These are phyloP conservation scores for Saturnispora hagleri DNA, from an alignment of 805 yeast species.

Conservation along the genomic window DNA sequence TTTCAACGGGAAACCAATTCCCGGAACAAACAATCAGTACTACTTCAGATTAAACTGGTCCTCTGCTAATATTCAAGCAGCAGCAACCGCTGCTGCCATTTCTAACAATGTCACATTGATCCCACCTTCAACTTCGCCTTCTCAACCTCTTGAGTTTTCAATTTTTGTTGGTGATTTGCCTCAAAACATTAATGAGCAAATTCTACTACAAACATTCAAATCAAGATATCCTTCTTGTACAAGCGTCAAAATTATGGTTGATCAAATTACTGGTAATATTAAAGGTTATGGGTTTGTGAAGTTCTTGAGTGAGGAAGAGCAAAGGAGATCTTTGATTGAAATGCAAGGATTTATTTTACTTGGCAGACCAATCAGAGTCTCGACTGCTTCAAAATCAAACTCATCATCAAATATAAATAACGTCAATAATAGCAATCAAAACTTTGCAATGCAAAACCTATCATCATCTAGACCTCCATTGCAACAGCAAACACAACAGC, in stretches of 20 bases:
- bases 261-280: slow-evolving; percentile 57
- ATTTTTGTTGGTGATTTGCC: slow-evolving; percentile 83
- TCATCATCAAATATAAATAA: not conserved
- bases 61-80: slow-evolving; percentile 28
- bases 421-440: not conserved
- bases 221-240: slow-evolving; percentile 62
- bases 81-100: slow-evolving; percentile 15
- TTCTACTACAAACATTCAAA: slow-evolving; percentile 56
- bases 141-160: slow-evolving; percentile 39
- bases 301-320: slow-evolving; percentile 55
- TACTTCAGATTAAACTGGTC: slow-evolving; percentile 77
- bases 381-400: slow-evolving; percentile 44
- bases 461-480: slow-evolving; percentile 7
- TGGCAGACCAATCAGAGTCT: slow-evolving; percentile 69
- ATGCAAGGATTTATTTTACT: slow-evolving; percentile 74
- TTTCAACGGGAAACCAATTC: slow-evolving; percentile 58
- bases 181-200: slow-evolving; percentile 60
- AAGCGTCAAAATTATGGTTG: slow-evolving; percentile 72
- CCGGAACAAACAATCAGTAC: slow-evolving; percentile 46
- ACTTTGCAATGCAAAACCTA: not conserved
- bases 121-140: slow-evolving; percentile 7
- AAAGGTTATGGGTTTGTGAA: slow-evolving; percentile 90
- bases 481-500: slow-evolving; percentile 4
- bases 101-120: not conserved
- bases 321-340: slow-evolving; percentile 61